A percentile compares a stretch with the other conserved stretches of the same genome.
Conservation (phyloP, 1,284 basidiomycete genomes). For the Melampsora americana region DNA sequence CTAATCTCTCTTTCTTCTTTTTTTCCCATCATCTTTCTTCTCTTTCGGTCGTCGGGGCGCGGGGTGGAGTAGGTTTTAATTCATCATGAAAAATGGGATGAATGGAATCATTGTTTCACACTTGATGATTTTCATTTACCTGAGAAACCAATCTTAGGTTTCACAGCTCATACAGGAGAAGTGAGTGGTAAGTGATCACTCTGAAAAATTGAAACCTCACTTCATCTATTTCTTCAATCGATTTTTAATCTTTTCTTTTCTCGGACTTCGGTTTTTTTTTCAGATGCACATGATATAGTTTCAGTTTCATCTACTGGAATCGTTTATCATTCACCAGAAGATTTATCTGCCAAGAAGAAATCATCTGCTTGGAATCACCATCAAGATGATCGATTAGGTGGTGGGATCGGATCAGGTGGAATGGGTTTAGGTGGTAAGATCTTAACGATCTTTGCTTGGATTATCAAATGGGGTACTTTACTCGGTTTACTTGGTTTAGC, state of each 20-base stretch:
- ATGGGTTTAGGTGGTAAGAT: constrained; percentile 30
- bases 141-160: constrained; percentile 74
- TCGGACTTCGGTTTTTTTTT: constrained; percentile 66
- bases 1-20: too few species aligned
- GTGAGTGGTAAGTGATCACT: constrained; percentile 58
- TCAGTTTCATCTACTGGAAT: constrained; percentile 53
- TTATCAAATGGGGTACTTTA: constrained; percentile 31
- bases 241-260: too few species aligned
- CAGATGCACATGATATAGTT: constrained; percentile 54
- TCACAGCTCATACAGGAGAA: constrained; percentile 88
- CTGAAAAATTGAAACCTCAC: too few species aligned
- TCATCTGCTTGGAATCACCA: not conserved
- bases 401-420: constrained; percentile 37
- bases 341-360: constrained; percentile 24
- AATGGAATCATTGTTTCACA: constrained; percentile 89
- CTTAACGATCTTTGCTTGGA: constrained; percentile 8
- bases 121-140: constrained; percentile 69
- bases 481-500: constrained; percentile 32
- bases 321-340: constrained; percentile 48
- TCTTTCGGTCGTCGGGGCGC: too few species aligned
- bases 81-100: constrained; percentile 67
- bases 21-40: too few species aligned
- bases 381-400: not conserved
- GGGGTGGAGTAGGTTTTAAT: constrained; percentile 54
- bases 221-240: too few species aligned